phyloP scores from a whole-genome alignment of 2,329 filamentous ascomycete species.

The Penicillium decumbens region DNA sequence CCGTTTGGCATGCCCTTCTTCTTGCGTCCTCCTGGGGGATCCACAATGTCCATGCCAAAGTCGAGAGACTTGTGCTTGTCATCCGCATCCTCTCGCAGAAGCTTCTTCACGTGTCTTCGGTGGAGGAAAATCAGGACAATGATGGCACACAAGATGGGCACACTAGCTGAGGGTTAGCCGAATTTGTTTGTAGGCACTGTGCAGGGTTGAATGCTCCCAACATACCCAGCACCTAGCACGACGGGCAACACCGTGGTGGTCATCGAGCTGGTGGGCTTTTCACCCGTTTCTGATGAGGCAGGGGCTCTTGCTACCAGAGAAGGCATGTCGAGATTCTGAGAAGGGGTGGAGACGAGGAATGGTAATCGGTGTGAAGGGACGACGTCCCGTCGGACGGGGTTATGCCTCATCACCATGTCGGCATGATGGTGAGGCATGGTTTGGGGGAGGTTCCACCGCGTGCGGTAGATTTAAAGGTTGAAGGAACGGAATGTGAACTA shows the following conservation, averaged over 20 bases:
- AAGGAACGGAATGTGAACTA: constrained; percentile 7
- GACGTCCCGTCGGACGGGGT: constrained; percentile 23
- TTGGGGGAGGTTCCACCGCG: background rate
- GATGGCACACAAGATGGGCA: constrained; percentile 66
- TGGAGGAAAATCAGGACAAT: constrained; percentile 71
- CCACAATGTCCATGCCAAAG: constrained; percentile 69
- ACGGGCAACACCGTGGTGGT: constrained; percentile 62
- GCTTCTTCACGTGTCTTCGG: constrained; percentile 67
- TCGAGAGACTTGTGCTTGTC: constrained; percentile 90
- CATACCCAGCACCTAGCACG: constrained; percentile 66
- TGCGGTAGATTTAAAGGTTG: background rate
- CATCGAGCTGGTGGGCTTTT: constrained; percentile 54
- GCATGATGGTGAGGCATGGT: constrained; percentile 28
- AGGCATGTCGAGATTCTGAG: constrained; percentile 15
- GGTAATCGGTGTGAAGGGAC: constrained; percentile 26
- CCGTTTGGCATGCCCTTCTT: constrained; percentile 38
- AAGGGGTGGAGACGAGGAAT: constrained; percentile 17
- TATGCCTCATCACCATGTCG: constrained; percentile 21
- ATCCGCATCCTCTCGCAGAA: constrained; percentile 70
- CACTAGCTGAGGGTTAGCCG: constrained; percentile 50
- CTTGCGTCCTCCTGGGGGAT: constrained; percentile 35
- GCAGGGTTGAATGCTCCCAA: constrained; percentile 20
- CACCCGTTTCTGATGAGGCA: constrained; percentile 28
- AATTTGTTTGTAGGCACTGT: background rate
- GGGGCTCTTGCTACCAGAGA: constrained; percentile 29